Percentiles rank a stretch among this genome's conserved stretches.
Evolutionary conservation across 1,139 yeast genomes (phyloP).

Genomic region (Geotrichum restrictum): DNA sequence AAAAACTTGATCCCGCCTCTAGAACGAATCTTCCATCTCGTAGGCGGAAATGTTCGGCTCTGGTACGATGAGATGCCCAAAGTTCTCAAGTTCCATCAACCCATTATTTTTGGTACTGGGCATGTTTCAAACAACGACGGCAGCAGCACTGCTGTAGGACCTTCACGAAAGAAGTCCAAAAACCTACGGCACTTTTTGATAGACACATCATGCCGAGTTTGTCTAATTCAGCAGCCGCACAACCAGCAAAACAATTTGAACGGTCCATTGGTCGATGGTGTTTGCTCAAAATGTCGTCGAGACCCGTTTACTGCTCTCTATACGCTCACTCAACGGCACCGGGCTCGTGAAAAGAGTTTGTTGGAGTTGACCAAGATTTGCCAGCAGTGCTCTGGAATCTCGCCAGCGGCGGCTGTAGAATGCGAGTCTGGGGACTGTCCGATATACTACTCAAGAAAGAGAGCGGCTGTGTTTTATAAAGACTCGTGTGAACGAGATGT

Average conservation of each 20-base stretch:
- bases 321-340: constrained; percentile 25
- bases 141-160: constrained; percentile 3
- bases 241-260: background rate
- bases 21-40: constrained; percentile 71
- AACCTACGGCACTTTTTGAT: constrained; percentile 28
- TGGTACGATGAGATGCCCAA: constrained; percentile 81
- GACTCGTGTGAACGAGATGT: constrained; percentile 3
- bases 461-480: constrained; percentile 23
- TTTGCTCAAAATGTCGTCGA: constrained; percentile 27
- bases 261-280: background rate
- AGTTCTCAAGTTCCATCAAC: constrained; percentile 23
- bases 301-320: constrained; percentile 23
- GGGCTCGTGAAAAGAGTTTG: constrained; percentile 26
- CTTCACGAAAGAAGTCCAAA: constrained; percentile 6
- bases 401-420: constrained; percentile 26
- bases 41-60: constrained; percentile 71
- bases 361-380: constrained; percentile 35
- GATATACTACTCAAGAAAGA: constrained; percentile 41
- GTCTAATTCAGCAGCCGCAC: constrained; percentile 20
- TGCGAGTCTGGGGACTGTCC: constrained; percentile 48
- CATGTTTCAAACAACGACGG: constrained; percentile 13
- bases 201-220: constrained; percentile 30
- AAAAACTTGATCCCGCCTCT: constrained; percentile 85
- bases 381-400: constrained; percentile 33
- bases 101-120: constrained; percentile 1